These are phyloP conservation scores for Clitopilus hobsonii DNA, from an alignment of 768 basidiomycete species.

Conservation along the genomic window DNA sequence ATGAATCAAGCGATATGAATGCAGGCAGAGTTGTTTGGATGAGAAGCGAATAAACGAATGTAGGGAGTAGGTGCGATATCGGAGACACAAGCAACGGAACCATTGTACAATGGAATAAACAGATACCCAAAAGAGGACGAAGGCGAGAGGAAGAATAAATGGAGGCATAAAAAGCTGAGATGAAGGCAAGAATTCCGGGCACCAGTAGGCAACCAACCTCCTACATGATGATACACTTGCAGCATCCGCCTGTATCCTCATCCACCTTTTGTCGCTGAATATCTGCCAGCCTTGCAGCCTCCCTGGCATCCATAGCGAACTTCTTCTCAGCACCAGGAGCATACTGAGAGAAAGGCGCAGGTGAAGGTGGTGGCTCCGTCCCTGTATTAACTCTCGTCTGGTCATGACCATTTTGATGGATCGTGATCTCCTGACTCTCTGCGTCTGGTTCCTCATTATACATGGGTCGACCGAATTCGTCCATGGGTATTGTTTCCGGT, in stretches of 20 bases:
- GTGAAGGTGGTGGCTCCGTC: slow-evolving; percentile 42
- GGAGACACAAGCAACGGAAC: neutral
- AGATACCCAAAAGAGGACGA: slow-evolving; percentile 6
- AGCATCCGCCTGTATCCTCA: slow-evolving; percentile 55
- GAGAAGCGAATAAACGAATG: slow-evolving; percentile 1
- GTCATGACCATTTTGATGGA: slow-evolving; percentile 15
- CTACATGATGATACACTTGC: slow-evolving; percentile 82
- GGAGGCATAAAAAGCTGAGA: neutral
- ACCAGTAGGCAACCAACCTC: neutral
- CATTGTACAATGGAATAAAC: slow-evolving; percentile 2
- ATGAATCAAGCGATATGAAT: neutral
- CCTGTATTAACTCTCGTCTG: slow-evolving; percentile 23
- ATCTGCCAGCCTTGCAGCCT: slow-evolving; percentile 24
- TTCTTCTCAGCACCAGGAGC: slow-evolving; percentile 23
- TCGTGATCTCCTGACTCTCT: slow-evolving; percentile 14
- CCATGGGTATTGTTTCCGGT: slow-evolving; percentile 50
- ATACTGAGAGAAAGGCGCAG: slow-evolving; percentile 65
- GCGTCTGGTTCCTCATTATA: slow-evolving; percentile 15
- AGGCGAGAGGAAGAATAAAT: slow-evolving; percentile 7
- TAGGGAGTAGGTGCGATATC: neutral
- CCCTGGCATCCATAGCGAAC: slow-evolving; percentile 9
- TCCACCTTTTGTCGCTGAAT: slow-evolving; percentile 40
- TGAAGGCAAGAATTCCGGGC: neutral
- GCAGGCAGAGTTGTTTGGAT: no score
- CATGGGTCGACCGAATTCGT: slow-evolving; percentile 57